Evolutionary conservation across 2,329 filamentous ascomycete genomes (phyloP), one percentile per base, ranked within the genome.

Genomic region (Aspergillus ustus): DNA sequence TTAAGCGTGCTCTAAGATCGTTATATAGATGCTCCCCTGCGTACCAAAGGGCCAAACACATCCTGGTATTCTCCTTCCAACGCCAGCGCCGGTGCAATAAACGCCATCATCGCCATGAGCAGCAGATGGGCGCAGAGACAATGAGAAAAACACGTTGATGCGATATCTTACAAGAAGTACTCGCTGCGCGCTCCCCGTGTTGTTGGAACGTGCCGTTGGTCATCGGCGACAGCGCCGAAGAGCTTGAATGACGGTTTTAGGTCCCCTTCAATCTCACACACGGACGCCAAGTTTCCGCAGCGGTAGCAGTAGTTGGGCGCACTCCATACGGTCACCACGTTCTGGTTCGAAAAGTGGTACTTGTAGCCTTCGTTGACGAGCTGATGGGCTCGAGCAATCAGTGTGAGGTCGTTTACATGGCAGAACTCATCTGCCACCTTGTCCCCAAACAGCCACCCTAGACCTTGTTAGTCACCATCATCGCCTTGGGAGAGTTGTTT

Each of bases 221-320:
- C 80, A 63, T 81, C 80, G 54, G 77, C 74, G 49, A 82, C 80
- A 4, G 79, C 80, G 60, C 78, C 78, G 69, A 82, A 82, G 29
- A 82, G 69, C 66, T 82, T 95, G 81, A 99, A 99, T 71, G 91
- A 92, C 34, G 94, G 93, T 63, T 92, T 89, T 56, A 97, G 83
- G 71, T 95, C 90, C 71, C 91, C 90, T 67, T 90, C 89, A 29
- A 97, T 88, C 56, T 93, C 93, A 89, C 97, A 97, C 75, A 97
- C 96, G 5, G 85, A 88, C 20, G 88, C 88, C 63, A 91, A 92
- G 80, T 99, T 99, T 73, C 95, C 95, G 74, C 94, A 99, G 78
- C 94, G 88, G 84, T 99, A 98, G 83, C 94, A 98, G 84, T 98
- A 98, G 78, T 94, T 94, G 63, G 91, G 91, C 45, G 91, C 91